phyloP scores from a whole-genome alignment of 2,329 filamentous ascomycete genomes.

The Gnomoniopsis smithogilvyi region DNA sequence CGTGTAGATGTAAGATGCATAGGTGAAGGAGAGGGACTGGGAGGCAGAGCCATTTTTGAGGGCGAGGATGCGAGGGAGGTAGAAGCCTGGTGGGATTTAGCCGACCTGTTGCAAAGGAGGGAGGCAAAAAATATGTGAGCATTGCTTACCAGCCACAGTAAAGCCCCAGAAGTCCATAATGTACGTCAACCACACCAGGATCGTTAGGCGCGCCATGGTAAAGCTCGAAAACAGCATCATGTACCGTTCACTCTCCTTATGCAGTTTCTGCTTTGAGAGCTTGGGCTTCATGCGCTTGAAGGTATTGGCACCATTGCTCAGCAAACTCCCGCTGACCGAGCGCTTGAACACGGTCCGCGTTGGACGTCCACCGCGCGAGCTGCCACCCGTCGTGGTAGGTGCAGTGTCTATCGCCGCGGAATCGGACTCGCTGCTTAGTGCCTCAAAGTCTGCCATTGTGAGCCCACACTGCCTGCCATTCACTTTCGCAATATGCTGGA shows the following conservation, averaged over 20 bases:
- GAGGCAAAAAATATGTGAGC: neutral
- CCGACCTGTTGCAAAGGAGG: too few relatives aligned
- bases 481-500: slow-evolving; percentile 35
- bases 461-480: slow-evolving; percentile 25
- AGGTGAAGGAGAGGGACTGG: slow-evolving; percentile 43
- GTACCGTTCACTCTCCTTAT: slow-evolving; percentile 23
- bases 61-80: slow-evolving; percentile 47
- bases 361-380: neutral
- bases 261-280: slow-evolving; percentile 14
- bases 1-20: slow-evolving; percentile 52
- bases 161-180: slow-evolving; percentile 38
- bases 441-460: slow-evolving; percentile 23
- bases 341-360: slow-evolving; percentile 6
- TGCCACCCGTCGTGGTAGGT: neutral
- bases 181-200: slow-evolving; percentile 35
- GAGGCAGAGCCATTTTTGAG: slow-evolving; percentile 45
- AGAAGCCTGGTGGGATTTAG: slow-evolving; percentile 26
- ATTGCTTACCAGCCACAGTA: slow-evolving; percentile 32
- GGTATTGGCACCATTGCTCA: slow-evolving; percentile 1
- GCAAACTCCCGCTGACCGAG: slow-evolving; percentile 8
- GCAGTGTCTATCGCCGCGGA: slow-evolving; percentile 18
- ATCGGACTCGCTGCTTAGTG: slow-evolving; percentile 15
- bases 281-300: slow-evolving; percentile 13
- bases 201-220: slow-evolving; percentile 32
- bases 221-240: slow-evolving; percentile 31